Evolutionary conservation across 352 stramenopile genomes (phyloP).

Genomic region (Phytophthora hibernalis): DNA sequence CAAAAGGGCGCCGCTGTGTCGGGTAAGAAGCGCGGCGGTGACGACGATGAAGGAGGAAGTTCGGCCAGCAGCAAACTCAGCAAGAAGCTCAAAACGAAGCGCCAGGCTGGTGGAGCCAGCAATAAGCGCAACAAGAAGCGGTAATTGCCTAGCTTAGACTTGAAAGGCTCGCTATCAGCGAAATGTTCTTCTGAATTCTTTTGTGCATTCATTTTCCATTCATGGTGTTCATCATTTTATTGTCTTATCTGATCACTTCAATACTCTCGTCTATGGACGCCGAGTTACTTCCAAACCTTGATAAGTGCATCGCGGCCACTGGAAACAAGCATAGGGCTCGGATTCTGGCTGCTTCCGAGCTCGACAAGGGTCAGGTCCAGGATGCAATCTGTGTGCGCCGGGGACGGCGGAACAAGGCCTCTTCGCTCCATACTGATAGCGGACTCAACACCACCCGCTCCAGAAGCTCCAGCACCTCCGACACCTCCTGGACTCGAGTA

Average conservation of each 20-base stretch:
- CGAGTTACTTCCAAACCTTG: conserved; percentile 94
- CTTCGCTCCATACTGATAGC: conserved; percentile 87
- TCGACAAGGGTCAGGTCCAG: conserved; percentile 96
- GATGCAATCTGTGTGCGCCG: conserved; percentile 94
- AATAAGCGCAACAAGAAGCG: conserved; percentile 56
- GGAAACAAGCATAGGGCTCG: conserved; percentile 90
- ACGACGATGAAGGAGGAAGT: conserved; percentile 31
- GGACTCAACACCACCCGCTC: conserved; percentile 67
- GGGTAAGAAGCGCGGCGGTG: conserved; percentile 37
- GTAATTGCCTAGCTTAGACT: conserved; percentile 16
- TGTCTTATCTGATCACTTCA: conserved; percentile 34
- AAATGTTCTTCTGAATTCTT: neutral
- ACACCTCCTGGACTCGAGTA: conserved; percentile 60
- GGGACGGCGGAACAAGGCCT: conserved; percentile 87
- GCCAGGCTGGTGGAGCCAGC: conserved; percentile 24
- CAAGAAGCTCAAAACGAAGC: conserved; percentile 54
- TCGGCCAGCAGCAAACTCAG: conserved; percentile 35
- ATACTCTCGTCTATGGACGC: conserved; percentile 5
- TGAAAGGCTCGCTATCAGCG: neutral
- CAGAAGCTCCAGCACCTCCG: conserved; percentile 50
- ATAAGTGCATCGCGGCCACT: conserved; percentile 95
- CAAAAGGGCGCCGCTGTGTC: conserved; percentile 47
- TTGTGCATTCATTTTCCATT: conserved; percentile 14
- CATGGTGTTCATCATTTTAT: conserved; percentile 22
- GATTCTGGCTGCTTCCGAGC: conserved; percentile 69